Evolutionary conservation across 257 asterid genomes (phyloP).

Genomic region (Capsicum baccatum): DNA sequence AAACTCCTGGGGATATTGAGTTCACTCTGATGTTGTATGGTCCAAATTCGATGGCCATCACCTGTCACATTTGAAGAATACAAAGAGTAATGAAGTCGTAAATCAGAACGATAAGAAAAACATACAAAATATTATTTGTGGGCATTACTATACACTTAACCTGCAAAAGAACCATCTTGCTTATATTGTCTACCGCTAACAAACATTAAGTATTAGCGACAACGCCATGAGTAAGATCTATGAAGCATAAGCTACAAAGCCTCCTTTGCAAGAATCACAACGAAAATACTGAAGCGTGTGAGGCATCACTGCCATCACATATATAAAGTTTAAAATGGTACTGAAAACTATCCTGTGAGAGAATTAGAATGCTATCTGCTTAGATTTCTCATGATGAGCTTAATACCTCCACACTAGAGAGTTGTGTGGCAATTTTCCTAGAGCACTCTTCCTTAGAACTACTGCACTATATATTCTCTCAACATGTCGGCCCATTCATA

Average conservation of each 20-base stretch:
- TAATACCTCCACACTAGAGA: not conserved
- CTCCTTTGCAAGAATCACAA: not conserved
- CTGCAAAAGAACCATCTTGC: not conserved
- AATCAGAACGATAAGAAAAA: not conserved
- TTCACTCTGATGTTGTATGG: constrained; percentile 67
- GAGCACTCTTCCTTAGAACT: not conserved
- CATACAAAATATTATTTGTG: not conserved
- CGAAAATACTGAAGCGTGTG: not conserved
- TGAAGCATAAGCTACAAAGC: not conserved
- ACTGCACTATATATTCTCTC: not conserved
- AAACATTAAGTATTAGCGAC: not conserved
- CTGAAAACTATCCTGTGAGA: not conserved
- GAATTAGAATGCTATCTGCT: not conserved
- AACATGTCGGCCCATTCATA: not conserved
- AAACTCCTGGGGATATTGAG: constrained; percentile 72
- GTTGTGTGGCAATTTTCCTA: not conserved
- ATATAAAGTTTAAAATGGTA: not conserved
- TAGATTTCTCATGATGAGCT: not conserved
- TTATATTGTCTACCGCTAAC: not conserved
- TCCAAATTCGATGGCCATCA: constrained; percentile 83
- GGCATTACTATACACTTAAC: not conserved
- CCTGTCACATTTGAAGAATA: constrained; percentile 41
- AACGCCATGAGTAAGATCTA: not conserved
- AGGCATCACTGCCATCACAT: not conserved
- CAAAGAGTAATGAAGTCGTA: not conserved